phyloP scores from a whole-genome alignment of 2,329 filamentous ascomycete genomes.

The Penicillium corylophilum region DNA sequence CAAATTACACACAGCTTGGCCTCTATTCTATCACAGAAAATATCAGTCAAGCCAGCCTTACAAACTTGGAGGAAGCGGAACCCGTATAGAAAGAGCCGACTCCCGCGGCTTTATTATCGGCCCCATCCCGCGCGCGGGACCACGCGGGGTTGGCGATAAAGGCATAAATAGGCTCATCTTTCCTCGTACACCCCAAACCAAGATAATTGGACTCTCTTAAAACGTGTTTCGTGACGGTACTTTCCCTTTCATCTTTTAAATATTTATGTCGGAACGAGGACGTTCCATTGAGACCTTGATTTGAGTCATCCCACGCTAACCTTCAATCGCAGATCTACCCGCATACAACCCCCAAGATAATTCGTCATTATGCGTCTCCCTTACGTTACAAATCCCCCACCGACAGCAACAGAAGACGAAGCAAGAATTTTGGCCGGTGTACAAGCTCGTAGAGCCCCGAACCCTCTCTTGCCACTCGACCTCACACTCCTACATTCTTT shows the following conservation, averaged over 20 bases:
- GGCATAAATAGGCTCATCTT: conserved; percentile 15
- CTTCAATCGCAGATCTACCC: conserved; percentile 1
- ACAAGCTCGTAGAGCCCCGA: conserved; percentile 51
- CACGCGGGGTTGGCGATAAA: conserved; percentile 21
- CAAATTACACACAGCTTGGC: not conserved
- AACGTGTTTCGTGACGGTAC: not conserved
- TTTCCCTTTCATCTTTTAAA: not conserved
- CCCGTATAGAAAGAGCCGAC: conserved; percentile 1
- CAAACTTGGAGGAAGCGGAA: not conserved
- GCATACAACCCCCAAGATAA: not conserved
- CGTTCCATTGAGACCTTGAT: not conserved
- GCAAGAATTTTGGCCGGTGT: conserved; percentile 53
- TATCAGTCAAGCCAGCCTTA: not conserved
- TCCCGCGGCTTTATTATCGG: conserved; percentile 15
- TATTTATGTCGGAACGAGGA: not conserved
- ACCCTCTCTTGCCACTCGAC: conserved; percentile 54
- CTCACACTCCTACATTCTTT: conserved; percentile 56
- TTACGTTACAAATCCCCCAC: conserved; percentile 53
- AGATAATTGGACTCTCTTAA: not conserved
- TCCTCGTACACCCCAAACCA: not conserved
- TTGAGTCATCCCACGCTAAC: not conserved
- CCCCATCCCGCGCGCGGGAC: conserved; percentile 18
- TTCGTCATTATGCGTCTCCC: conserved; percentile 51
- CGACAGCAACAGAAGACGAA: conserved; percentile 48
- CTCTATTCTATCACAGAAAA: not conserved